These are phyloP conservation scores for Gardenia jasminoides DNA, from an alignment of 257 asterid species.

Conservation along the genomic window DNA sequence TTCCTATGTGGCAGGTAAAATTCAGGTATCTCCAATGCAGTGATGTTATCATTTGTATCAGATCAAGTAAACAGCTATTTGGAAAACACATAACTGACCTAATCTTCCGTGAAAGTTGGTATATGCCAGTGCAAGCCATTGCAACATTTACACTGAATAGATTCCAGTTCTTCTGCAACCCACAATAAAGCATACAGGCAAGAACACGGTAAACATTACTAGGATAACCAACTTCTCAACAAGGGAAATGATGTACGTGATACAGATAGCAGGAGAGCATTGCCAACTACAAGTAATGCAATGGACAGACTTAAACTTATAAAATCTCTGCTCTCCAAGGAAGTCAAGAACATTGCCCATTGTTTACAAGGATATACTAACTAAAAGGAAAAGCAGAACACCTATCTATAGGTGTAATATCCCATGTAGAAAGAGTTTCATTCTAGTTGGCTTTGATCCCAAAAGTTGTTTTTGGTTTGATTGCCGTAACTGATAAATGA, in stretches of 20 bases:
- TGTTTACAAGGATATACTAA: background rate
- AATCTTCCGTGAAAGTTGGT: constrained; percentile 77
- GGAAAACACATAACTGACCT: constrained; percentile 35
- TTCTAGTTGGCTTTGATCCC: background rate
- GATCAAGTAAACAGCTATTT: background rate
- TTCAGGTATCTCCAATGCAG: background rate
- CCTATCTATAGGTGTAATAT: background rate
- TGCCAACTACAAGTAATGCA: too few relatives aligned
- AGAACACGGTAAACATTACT: background rate
- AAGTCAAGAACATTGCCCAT: background rate
- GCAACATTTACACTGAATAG: constrained; percentile 85
- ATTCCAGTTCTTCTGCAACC: constrained; percentile 87
- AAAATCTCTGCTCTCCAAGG: background rate
- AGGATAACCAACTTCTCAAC: background rate
- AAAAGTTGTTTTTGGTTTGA: background rate
- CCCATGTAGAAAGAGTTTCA: background rate
- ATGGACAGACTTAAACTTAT: background rate
- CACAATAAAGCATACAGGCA: constrained; percentile 22
- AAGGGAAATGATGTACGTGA: background rate
- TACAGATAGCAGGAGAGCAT: background rate
- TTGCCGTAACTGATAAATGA: background rate
- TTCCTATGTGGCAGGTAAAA: background rate
- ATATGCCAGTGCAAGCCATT: constrained; percentile 89
- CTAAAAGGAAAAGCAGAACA: background rate
- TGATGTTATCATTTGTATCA: background rate